These are phyloP conservation scores for Pinus tabuliformis DNA, from an alignment of 75 land plant species.

Conservation along the genomic window DNA sequence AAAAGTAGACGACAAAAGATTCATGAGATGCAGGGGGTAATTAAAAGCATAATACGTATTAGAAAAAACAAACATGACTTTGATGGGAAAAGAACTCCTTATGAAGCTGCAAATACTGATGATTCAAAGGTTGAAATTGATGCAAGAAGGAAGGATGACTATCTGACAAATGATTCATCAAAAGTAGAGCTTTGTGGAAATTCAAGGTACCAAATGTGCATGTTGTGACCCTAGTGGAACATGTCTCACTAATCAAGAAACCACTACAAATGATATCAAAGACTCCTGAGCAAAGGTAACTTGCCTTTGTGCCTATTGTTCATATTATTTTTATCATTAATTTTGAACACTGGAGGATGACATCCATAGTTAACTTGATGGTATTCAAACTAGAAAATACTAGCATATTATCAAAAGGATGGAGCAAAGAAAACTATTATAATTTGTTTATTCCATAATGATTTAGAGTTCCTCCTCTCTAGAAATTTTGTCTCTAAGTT, in stretches of 20 bases:
- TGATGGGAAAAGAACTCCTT: conserved; percentile 9
- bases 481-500: background rate
- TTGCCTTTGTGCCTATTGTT: background rate
- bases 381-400: background rate
- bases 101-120: conserved; percentile 22
- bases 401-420: background rate
- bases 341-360: background rate
- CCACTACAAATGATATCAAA: conserved; percentile 18
- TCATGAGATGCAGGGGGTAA: conserved; percentile 1
- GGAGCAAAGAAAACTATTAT: background rate
- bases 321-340: background rate
- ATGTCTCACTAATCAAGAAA: conserved; percentile 34
- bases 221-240: conserved; percentile 12
- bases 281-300: conserved; percentile 44
- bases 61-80: conserved; percentile 14
- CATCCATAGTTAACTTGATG: background rate
- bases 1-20: background rate
- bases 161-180: conserved; percentile 50
- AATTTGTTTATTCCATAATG: background rate
- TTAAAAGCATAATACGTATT: background rate
- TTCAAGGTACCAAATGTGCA: conserved; percentile 19
- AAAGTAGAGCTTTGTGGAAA: conserved; percentile 48
- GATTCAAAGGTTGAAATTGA: conserved; percentile 27
- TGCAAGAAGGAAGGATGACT: conserved; percentile 13
- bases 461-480: background rate